phyloP scores from a whole-genome alignment of 1,139 yeast genomes.

The Hemisphaericaspora lyxosophila region DNA sequence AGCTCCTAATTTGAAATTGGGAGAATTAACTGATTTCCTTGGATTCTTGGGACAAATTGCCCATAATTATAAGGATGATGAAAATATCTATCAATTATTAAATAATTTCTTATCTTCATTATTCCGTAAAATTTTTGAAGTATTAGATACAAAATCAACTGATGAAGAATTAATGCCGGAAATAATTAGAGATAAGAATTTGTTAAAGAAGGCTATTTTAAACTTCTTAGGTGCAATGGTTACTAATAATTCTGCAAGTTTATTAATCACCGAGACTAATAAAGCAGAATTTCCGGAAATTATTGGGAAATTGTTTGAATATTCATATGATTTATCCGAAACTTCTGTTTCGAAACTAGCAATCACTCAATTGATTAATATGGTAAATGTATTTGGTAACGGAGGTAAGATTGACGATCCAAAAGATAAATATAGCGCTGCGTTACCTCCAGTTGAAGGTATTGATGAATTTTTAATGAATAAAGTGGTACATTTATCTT shows the following conservation, averaged over 20 bases:
- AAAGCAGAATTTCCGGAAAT: constrained; percentile 61
- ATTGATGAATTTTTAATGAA: constrained; percentile 69
- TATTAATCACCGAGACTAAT: constrained; percentile 70
- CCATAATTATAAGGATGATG: constrained; percentile 70
- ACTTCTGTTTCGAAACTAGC: constrained; percentile 65
- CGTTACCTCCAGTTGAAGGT: constrained; percentile 62
- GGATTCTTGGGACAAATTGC: constrained; percentile 86
- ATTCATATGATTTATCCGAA: constrained; percentile 58
- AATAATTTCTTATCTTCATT: constrained; percentile 74
- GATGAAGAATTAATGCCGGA: constrained; percentile 41
- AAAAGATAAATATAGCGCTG: constrained; percentile 53
- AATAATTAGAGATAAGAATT: constrained; percentile 56
- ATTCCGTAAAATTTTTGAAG: constrained; percentile 59
- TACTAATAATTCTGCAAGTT: constrained; percentile 75
- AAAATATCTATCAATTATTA: constrained; percentile 69
- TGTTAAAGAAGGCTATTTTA: constrained; percentile 68
- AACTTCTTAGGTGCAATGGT: constrained; percentile 67
- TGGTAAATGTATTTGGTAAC: constrained; percentile 61
- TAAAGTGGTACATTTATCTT: constrained; percentile 64
- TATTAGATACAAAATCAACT: constrained; percentile 36
- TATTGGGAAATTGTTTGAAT: constrained; percentile 64
- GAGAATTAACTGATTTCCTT: constrained; percentile 77
- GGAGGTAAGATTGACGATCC: constrained; percentile 61
- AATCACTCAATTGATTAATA: constrained; percentile 64
- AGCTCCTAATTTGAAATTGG: constrained; percentile 57